phyloP scores from a whole-genome alignment of 2,329 filamentous ascomycete genomes.

The Ceratocystis harringtonii region DNA sequence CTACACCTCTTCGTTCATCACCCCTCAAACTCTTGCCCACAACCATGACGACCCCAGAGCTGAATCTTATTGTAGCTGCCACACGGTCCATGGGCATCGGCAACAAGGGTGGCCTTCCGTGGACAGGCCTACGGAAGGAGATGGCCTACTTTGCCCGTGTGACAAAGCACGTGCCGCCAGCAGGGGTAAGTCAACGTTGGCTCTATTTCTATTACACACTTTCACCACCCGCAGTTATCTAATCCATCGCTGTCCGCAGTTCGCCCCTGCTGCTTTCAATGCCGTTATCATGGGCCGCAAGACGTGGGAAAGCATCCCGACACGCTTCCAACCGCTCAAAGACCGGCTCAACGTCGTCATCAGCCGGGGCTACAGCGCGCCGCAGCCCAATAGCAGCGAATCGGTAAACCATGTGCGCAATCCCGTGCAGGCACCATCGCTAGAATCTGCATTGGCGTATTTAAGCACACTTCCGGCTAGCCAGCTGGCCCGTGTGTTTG shows the following conservation, averaged over 20 bases:
- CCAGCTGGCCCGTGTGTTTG: conserved; percentile 48
- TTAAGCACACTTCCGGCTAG: conserved; percentile 21
- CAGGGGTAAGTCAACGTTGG: conserved; percentile 23
- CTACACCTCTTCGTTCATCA: background rate
- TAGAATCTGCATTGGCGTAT: conserved; percentile 42
- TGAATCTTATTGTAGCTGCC: conserved; percentile 89
- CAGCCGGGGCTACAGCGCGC: conserved; percentile 35
- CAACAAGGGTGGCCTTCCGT: conserved; percentile 61
- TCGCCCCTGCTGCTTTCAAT: conserved; percentile 34
- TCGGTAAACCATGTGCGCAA: conserved; percentile 22
- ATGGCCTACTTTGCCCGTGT: conserved; percentile 92
- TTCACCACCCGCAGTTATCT: background rate
- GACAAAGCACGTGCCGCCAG: conserved; percentile 50
- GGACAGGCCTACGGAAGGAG: conserved; percentile 76
- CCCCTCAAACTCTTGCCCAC: background rate
- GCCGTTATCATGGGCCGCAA: conserved; percentile 95
- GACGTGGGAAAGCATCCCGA: conserved; percentile 85
- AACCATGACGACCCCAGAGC: conserved; percentile 28
- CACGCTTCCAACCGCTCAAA: conserved; percentile 61
- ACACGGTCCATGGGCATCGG: conserved; percentile 88
- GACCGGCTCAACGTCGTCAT: conserved; percentile 73
- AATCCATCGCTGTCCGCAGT: conserved; percentile 19
- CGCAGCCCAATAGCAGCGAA: conserved; percentile 16
- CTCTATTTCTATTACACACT: background rate
- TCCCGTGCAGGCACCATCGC: conserved; percentile 41